phyloP scores from a whole-genome alignment of 805 yeast species.

The Pichia insulana region DNA sequence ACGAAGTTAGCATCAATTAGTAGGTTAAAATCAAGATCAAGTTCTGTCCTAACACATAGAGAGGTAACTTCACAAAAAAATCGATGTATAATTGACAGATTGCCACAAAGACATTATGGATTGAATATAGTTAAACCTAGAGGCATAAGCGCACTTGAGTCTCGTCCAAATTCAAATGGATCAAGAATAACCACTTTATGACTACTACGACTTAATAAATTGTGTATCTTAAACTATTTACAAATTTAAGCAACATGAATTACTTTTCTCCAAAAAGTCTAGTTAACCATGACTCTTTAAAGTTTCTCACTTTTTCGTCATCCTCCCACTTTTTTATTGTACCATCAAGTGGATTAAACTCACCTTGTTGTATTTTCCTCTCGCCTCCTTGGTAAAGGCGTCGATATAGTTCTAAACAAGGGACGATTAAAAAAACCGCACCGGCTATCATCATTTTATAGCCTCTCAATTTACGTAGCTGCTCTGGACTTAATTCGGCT shows the following conservation, averaged over 20 bases:
- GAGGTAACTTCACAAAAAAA: not conserved
- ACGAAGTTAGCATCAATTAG: not conserved
- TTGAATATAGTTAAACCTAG: conserved; percentile 1
- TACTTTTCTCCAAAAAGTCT: conserved; percentile 35
- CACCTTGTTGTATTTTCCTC: conserved; percentile 38
- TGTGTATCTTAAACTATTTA: not conserved
- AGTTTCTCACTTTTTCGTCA: conserved; percentile 32
- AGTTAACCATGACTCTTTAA: conserved; percentile 32
- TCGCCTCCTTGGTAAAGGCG: conserved; percentile 33
- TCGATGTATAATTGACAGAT: not conserved
- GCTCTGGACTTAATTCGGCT: conserved; percentile 15
- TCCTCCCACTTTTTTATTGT: conserved; percentile 35
- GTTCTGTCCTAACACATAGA: conserved; percentile 6
- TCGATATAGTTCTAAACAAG: conserved; percentile 26
- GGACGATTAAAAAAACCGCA: conserved; percentile 21
- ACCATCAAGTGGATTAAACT: conserved; percentile 34
- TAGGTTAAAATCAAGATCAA: not conserved
- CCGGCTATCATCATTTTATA: conserved; percentile 28
- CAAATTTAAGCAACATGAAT: conserved; percentile 13
- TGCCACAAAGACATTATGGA: not conserved
- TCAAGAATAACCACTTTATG: conserved; percentile 8
- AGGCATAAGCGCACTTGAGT: conserved; percentile 7
- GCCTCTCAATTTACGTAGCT: conserved; percentile 19
- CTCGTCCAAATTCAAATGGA: not conserved
- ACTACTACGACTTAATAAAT: not conserved